Evolutionary conservation across 2,329 filamentous ascomycete genomes (phyloP).

Genomic region (Trichoderma sp.): DNA sequence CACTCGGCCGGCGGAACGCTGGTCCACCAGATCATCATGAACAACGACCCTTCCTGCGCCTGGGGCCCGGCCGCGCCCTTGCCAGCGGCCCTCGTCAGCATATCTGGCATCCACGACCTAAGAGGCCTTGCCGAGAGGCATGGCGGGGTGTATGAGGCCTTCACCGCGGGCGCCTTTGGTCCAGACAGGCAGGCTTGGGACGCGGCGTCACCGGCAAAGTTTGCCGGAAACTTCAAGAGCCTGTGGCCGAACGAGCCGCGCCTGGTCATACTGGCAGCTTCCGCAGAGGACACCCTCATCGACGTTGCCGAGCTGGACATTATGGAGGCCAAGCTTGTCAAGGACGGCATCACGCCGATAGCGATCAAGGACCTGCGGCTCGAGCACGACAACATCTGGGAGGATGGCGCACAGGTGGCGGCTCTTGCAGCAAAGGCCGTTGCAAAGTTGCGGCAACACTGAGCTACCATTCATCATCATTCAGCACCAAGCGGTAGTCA

Average conservation of each 20-base stretch:
- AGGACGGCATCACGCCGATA: slow-evolving; percentile 42
- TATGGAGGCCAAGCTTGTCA: slow-evolving; percentile 54
- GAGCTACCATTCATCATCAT: background rate
- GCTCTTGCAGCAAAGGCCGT: slow-evolving; percentile 44
- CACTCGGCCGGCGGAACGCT: slow-evolving; percentile 67
- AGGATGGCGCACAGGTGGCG: slow-evolving; percentile 60
- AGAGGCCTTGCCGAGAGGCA: slow-evolving; percentile 54
- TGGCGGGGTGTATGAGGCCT: slow-evolving; percentile 54
- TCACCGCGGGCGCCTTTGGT: slow-evolving; percentile 65
- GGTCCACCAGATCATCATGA: slow-evolving; percentile 61
- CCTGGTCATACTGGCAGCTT: slow-evolving; percentile 49
- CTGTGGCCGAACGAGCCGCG: slow-evolving; percentile 41
- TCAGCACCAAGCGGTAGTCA: background rate
- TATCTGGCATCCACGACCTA: slow-evolving; percentile 70
- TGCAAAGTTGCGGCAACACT: slow-evolving; percentile 10
- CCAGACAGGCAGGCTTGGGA: slow-evolving; percentile 53
- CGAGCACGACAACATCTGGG: slow-evolving; percentile 66
- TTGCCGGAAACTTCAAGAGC: slow-evolving; percentile 45
- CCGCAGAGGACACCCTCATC: slow-evolving; percentile 53
- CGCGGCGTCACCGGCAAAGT: slow-evolving; percentile 56
- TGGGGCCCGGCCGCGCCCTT: slow-evolving; percentile 38
- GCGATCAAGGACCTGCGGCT: slow-evolving; percentile 52
- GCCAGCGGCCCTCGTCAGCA: slow-evolving; percentile 59
- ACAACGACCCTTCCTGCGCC: slow-evolving; percentile 37
- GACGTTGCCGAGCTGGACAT: slow-evolving; percentile 60